Evolutionary conservation across 148 eudicot genomes (phyloP).

Genomic region (Selenicereus undatus): DNA sequence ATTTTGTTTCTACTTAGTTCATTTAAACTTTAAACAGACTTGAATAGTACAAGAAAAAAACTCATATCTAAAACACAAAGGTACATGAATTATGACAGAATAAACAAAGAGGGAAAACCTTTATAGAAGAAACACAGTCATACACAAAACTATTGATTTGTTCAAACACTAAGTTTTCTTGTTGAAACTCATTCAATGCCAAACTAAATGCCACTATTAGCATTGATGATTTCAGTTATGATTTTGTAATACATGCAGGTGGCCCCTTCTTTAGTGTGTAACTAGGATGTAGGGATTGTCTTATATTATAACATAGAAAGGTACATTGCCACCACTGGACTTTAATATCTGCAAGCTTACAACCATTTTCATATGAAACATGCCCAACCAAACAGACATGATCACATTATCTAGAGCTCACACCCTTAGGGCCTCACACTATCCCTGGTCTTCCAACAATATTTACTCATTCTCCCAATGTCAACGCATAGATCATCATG

Average conservation of each 20-base stretch:
- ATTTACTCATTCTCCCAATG: slow-evolving; percentile 47
- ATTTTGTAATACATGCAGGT: slow-evolving; percentile 32
- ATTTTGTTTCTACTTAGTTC: no score
- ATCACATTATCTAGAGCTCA: slow-evolving; percentile 52
- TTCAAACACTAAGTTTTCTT: no score
- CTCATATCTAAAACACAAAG: no score
- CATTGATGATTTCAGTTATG: background rate
- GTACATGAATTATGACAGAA: no score
- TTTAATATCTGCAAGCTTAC: slow-evolving; percentile 32
- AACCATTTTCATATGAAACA: slow-evolving; percentile 37
- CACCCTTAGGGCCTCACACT: slow-evolving; percentile 64
- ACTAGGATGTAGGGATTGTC: slow-evolving; percentile 51
- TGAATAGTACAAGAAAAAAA: no score
- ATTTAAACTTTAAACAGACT: no score
- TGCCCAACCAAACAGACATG: slow-evolving; percentile 37
- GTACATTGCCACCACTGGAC: slow-evolving; percentile 35
- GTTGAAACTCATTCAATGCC: no score
- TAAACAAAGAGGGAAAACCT: no score
- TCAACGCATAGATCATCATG: slow-evolving; percentile 44
- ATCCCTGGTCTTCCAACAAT: slow-evolving; percentile 43
- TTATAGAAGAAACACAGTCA: no score
- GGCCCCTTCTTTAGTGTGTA: slow-evolving; percentile 45
- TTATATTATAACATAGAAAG: slow-evolving; percentile 41
- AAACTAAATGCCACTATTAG: background rate
- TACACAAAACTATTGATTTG: no score